phyloP scores from a whole-genome alignment of 352 stramenopile species.

The Globisporangium solare region DNA sequence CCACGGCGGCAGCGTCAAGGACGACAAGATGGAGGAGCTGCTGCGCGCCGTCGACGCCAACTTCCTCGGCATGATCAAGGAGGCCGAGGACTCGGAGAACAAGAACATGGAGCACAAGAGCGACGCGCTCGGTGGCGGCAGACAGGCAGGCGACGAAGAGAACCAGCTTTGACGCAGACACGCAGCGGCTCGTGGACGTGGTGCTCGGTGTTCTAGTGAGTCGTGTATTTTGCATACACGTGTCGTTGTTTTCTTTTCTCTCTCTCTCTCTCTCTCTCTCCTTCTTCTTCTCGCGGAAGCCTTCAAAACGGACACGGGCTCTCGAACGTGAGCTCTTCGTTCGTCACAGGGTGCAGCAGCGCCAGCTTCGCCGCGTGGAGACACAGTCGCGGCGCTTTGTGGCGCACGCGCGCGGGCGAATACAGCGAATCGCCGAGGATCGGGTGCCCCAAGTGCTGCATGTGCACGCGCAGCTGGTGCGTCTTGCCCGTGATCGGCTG shows the following conservation, averaged over 20 bases:
- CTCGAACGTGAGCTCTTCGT: conserved; percentile 27
- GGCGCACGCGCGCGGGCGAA: conserved; percentile 32
- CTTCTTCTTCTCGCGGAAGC: too few species aligned
- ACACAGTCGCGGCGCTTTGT: conserved; percentile 36
- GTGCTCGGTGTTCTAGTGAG: too few species aligned
- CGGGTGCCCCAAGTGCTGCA: conserved; percentile 87
- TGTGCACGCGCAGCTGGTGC: conserved; percentile 95
- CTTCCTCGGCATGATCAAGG: conserved; percentile 95
- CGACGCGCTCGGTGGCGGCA: conserved; percentile 27
- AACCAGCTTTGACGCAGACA: conserved; percentile 14
- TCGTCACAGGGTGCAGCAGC: conserved; percentile 43
- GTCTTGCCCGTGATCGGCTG: conserved; percentile 80
- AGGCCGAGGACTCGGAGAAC: conserved; percentile 90
- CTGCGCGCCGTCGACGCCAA: conserved; percentile 92
- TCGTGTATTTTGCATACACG: too few species aligned
- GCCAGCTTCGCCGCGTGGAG: conserved; percentile 40
- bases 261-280: too few species aligned
- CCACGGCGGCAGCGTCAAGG: conserved; percentile 51
- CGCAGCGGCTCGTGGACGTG: too few species aligned
- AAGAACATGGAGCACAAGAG: conserved; percentile 86
- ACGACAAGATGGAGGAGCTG: conserved; percentile 94
- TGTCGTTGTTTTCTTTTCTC: too few species aligned
- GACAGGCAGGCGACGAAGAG: conserved; percentile 22
- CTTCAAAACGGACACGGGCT: conserved; percentile 22
- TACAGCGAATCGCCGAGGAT: conserved; percentile 93